phyloP scores from a whole-genome alignment of 352 stramenopile species.

The Pythium vanterpoolii region DNA sequence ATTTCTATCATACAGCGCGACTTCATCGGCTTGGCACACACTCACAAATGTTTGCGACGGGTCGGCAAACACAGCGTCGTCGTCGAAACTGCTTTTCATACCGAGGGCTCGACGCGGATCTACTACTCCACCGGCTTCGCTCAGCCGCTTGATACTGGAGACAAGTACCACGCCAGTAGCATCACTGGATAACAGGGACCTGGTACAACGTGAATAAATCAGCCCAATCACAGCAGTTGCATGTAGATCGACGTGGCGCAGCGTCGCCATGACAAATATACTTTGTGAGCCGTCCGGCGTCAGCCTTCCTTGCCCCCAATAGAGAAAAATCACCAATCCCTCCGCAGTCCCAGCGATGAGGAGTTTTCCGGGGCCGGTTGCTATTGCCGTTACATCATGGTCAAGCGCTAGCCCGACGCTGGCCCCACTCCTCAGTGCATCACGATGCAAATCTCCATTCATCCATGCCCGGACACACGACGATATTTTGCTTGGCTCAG shows the following conservation, averaged over 20 bases:
- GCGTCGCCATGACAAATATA: slow-evolving; percentile 23
- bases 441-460: slow-evolving; percentile 43
- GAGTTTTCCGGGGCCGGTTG: slow-evolving; percentile 27
- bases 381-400: slow-evolving; percentile 43
- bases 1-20: slow-evolving; percentile 56
- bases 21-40: slow-evolving; percentile 47
- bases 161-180: slow-evolving; percentile 39
- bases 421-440: slow-evolving; percentile 27
- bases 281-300: slow-evolving; percentile 16
- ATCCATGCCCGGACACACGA: slow-evolving; percentile 42
- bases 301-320: slow-evolving; percentile 34
- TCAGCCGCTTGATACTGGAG: slow-evolving; percentile 20
- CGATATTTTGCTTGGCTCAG: background rate
- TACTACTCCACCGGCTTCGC: background rate
- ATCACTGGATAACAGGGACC: slow-evolving; percentile 40
- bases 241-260: slow-evolving; percentile 45
- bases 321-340: slow-evolving; percentile 44
- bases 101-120: slow-evolving; percentile 7
- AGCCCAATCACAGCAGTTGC: slow-evolving; percentile 38
- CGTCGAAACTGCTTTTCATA: background rate
- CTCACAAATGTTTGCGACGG: slow-evolving; percentile 15
- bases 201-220: slow-evolving; percentile 30
- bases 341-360: slow-evolving; percentile 43
- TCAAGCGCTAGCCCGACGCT: slow-evolving; percentile 12
- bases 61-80: slow-evolving; percentile 9